Base-by-base conservation (phyloP, 192 early-diverging fungal genomes). In the Jimgerdemannia lactiflua region DNA sequence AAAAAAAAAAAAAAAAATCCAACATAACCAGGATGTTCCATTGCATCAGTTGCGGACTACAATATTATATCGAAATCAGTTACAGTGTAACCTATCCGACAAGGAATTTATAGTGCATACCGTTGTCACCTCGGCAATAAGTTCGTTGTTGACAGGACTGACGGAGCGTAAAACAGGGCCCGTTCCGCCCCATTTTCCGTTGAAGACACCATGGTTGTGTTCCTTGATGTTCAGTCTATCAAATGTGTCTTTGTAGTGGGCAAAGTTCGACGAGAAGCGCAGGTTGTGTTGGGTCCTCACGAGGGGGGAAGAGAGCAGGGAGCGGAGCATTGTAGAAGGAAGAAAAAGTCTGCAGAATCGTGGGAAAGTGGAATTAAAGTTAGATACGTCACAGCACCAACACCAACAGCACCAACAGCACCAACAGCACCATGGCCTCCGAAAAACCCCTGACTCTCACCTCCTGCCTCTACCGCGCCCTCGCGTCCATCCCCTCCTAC, bases 91-190 rank as follows among this genome's bases (percentile, higher is more conserved):
- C 7, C 1, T n/a, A 4, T 73, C 40, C 8, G 19, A 70, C 43
- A 72, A 43, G 40, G 59, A 10, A 11, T 69, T 39, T 40, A 17
- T 2, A 42, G 42, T 42, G 71, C 84, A 78, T 83, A 88, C 95
- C 9, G 90, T 91, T 64, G 86, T 85, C 39, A 96, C 93, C 70
- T 88, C 84, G 49, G 91, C 97, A 71, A 98, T 92, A 42, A 94
- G 85, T 71, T 94, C 88, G 83, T 94, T 93, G 59, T 95, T 95
- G n/a, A 92, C 93, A 40, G 92, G 92, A 81, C 87, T 91, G 72
- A 87, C 74, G 3, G 91, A 90, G 65, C 91, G 87, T 66, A 89
- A 80, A 6, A 90, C 80, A 39, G 83, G 79, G 40, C 90, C 91
- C 69, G 85, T 87, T 70, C 91, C 92, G 68, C 83, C 84, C 92